Base-by-base conservation (phyloP, 2,329 filamentous ascomycete genomes). In the Xylariaceae sp. region DNA sequence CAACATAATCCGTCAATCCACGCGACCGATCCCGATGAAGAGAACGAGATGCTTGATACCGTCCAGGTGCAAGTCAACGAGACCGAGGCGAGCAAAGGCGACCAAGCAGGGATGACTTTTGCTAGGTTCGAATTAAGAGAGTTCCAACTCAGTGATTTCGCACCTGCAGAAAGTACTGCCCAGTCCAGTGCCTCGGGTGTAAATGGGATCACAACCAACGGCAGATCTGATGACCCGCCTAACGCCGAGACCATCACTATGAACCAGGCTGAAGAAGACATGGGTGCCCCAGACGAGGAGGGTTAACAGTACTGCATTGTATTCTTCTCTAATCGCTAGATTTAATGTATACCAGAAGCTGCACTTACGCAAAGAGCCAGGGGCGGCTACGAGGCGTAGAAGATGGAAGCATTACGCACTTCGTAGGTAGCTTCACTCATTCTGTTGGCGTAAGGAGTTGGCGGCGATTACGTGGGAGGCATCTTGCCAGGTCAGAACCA, bases 11-110 rank as follows among this genome's bases (percentile, higher is more conserved):
- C 29, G 2, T 42, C 47, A 16, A 47, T 39, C 9, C 39, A 43
- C 26, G 39, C 53, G 18, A 65, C 61, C 32, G 55, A 57, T 41
- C 49, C 42, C 19, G 58, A 45, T 12, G 64, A 63, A 18, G 65
- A 65, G 3, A 64, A 61, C 42, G 65, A 65, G 26, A 63, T 59
- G 30, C 64, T 68, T 43, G 65, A 65, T 10, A 68, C 65, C 9
- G 68, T 70, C 34, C 62, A 69, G 47, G 73, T 74, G 16, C 68
- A 73, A 52, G 71, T 74, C 42, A 66, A 68, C 47, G 70, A 70
- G 46, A 63, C 67, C 2, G 65, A 57, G 2, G 58, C 62, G n/a
- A 65, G 67, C 49, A 67, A 63, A 22, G 63, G 63, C 16, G 68
- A 67, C 55, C 58, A 67, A 50, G 49, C 61, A 19, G 61, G 63